These are phyloP conservation scores for Termitomyces sp. DNA, from an alignment of 768 basidiomycete genomes.

Conservation along the genomic window DNA sequence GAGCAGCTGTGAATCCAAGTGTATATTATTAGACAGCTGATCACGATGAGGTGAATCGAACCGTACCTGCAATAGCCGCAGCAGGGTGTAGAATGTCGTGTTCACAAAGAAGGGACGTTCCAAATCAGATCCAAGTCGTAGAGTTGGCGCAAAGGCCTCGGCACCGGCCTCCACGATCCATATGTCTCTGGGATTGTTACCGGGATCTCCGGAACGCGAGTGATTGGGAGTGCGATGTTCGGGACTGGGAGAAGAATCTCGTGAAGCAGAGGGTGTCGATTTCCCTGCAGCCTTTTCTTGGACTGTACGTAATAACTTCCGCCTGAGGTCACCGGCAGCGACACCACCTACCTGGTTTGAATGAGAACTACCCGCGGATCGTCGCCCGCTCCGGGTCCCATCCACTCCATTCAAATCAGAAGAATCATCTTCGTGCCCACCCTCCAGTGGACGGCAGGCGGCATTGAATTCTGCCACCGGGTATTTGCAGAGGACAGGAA, in stretches of 20 bases:
- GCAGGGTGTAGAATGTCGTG: constrained; percentile 86
- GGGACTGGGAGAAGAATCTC: constrained; percentile 38
- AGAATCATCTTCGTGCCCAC: constrained; percentile 41
- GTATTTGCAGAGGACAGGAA: constrained; percentile 79
- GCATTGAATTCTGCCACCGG: constrained; percentile 66
- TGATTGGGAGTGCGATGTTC: constrained; percentile 32
- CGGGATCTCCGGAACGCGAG: constrained; percentile 28
- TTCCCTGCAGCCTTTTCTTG: constrained; percentile 51
- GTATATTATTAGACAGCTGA: constrained; percentile 12
- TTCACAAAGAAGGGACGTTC: constrained; percentile 82
- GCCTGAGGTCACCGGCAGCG: constrained; percentile 68
- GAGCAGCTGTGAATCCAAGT: constrained; percentile 55
- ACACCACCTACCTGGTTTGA: constrained; percentile 44
- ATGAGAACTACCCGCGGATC: constrained; percentile 42
- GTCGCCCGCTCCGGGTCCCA: constrained; percentile 42
- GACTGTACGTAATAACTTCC: constrained; percentile 74
- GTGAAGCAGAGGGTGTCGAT: constrained; percentile 39
- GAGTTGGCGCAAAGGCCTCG: constrained; percentile 24
- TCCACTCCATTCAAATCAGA: constrained; percentile 32
- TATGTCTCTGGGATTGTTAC: constrained; percentile 40
- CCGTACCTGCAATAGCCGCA: constrained; percentile 85
- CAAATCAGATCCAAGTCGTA: constrained; percentile 23
- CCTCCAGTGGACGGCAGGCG: constrained; percentile 56
- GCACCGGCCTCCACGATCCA: constrained; percentile 59
- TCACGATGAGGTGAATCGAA: constrained; percentile 13